Base-by-base conservation (phyloP, 1,284 basidiomycete genomes). In the Spongispora temasekensis region DNA sequence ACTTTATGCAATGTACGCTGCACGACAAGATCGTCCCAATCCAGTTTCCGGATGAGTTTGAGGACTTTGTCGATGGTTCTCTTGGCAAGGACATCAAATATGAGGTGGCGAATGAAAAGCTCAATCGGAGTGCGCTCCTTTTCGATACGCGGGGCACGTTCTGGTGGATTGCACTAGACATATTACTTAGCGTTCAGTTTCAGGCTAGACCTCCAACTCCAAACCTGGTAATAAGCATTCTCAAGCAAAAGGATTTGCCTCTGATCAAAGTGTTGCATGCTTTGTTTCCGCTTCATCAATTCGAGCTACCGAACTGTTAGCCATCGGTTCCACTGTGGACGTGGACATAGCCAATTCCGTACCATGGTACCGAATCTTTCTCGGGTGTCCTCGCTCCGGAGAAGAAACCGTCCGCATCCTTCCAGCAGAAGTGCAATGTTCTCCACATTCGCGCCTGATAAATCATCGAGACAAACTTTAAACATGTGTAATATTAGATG, bases 381-480 rank as follows among this genome's bases (percentile, higher is more conserved):
- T 30, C 87, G 83, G 0, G 97, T 99, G 17, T 93, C 92, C 62
- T 97, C 92, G 62, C 87, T 91, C 57, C 95, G 84, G 27, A 99
- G 78, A 34, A 99, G 78, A 74, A 94, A 99, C 27, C 97, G 83
- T 0, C 97, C 97, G 71, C 97, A 99, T 0, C 91, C 93, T 76
- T 99, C 97, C 50, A 99, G 80, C 4, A 99, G 78, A 63, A 95
- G 84, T 19, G 96, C 93, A 23, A 98, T 83, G 70, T 95, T 97
- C 69, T 99, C 97, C 46, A 99, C 86, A 71, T 98, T 98, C 32
- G 88, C 88, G 1, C 91, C 91, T 5, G 90, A 89, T 71, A 99
- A 95, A 73, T 98, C 95, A 71, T 98, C 97, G 67, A 99, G 78
- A 75, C 94, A 97, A 52, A 97, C 93, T 84, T 98, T 98, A 80